These are phyloP conservation scores for Populus deltoides DNA, from an alignment of 345 rosid species.

Conservation along the genomic window DNA sequence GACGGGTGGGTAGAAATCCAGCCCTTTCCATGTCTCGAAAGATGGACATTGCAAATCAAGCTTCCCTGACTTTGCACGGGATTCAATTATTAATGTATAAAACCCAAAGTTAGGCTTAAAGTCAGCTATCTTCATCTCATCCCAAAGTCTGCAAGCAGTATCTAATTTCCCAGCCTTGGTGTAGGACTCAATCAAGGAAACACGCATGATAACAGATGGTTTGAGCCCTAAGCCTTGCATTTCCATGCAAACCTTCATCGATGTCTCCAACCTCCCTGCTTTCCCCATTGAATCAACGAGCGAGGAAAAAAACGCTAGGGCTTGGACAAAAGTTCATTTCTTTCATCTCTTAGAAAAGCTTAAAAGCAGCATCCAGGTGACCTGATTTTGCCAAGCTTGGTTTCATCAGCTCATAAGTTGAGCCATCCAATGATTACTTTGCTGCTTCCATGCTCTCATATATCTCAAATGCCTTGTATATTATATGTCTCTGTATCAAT, in stretches of 20 bases:
- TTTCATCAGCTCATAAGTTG: slow-evolving; percentile 83
- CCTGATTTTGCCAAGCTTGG: slow-evolving; percentile 96
- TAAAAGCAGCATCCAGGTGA: slow-evolving; percentile 84
- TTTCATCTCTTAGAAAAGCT: slow-evolving; percentile 95
- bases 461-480: slow-evolving; percentile 90
- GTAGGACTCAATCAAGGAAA: slow-evolving; percentile 79
- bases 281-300: slow-evolving; percentile 98
- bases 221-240: slow-evolving; percentile 72
- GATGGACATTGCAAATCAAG: slow-evolving; percentile 83
- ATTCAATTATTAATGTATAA: slow-evolving; percentile 76
- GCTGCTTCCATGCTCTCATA: slow-evolving; percentile 90
- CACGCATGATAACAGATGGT: slow-evolving; percentile 81
- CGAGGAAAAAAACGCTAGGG: slow-evolving; percentile 56
- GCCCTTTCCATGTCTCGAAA: slow-evolving; percentile 90
- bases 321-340: slow-evolving; percentile 63
- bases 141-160: slow-evolving; percentile 83
- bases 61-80: slow-evolving; percentile 97
- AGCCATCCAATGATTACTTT: slow-evolving; percentile 58
- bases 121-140: slow-evolving; percentile 80
- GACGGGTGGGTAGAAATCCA: slow-evolving; percentile 90
- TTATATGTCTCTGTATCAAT: slow-evolving; percentile 69
- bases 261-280: slow-evolving; percentile 91
- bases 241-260: slow-evolving; percentile 84
- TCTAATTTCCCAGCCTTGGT: slow-evolving; percentile 94
- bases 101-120: slow-evolving; percentile 88